Percentiles rank a stretch among this genome's conserved stretches.
Evolutionary conservation across 176 grass and related monocot genomes (phyloP).

Genomic region (Avena atlantica): DNA sequence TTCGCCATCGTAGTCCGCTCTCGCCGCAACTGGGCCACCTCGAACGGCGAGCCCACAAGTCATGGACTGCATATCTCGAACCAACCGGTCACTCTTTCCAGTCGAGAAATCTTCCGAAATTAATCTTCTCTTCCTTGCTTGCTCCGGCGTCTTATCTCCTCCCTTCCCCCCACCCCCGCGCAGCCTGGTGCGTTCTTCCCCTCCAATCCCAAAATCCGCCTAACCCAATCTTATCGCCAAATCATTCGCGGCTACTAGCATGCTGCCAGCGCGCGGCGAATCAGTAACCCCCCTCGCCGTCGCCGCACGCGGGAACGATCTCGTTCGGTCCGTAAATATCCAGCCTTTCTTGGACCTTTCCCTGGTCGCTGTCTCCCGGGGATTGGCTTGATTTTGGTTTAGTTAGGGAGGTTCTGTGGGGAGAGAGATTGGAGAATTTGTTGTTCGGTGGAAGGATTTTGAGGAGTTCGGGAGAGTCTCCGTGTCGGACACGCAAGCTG

Average conservation of each 20-base stretch:
- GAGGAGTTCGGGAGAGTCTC: not conserved
- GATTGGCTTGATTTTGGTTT: not conserved
- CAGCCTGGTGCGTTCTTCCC: conserved; percentile 37
- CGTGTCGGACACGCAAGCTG: conserved; percentile 3
- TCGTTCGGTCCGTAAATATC: not conserved
- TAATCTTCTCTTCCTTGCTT: conserved; percentile 25
- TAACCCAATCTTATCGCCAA: conserved; percentile 49
- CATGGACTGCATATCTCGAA: accelerated
- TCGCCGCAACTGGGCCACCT: not conserved
- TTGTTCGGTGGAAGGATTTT: conserved; percentile 25
- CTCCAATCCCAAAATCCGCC: conserved; percentile 28
- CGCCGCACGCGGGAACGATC: conserved; percentile 24
- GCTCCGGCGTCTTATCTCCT: conserved; percentile 55
- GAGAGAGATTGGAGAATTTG: not conserved
- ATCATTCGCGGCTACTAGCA: conserved; percentile 15
- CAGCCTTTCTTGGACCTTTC: not conserved
- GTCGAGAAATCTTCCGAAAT: not conserved
- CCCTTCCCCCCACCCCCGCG: not conserved
- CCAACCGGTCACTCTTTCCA: not conserved
- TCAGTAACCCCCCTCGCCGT: not conserved
- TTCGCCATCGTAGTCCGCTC: not conserved
- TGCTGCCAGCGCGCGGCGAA: conserved; percentile 22
- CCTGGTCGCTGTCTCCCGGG: not conserved
- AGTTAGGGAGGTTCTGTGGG: not conserved
- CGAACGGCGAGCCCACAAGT: accelerated